Percentiles rank a stretch among this genome's conserved stretches.
Evolutionary conservation across 2,329 filamentous ascomycete genomes (phyloP).

Genomic region (Neophaeococcomyces aloes): DNA sequence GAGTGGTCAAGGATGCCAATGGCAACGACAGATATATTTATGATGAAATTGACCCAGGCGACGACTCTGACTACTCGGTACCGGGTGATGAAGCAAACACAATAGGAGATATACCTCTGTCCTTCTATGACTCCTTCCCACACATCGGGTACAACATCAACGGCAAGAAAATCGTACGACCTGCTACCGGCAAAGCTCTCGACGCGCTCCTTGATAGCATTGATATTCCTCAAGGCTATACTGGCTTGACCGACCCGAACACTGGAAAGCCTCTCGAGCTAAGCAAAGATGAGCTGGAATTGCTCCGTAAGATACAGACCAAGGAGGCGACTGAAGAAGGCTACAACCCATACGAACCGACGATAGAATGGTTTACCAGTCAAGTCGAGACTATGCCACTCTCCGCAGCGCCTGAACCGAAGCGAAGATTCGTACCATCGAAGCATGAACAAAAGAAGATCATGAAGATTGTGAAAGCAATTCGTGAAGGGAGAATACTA

Average conservation of each 20-base stretch:
- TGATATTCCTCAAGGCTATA: slow-evolving; percentile 94
- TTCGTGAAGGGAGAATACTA: slow-evolving; percentile 83
- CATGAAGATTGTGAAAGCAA: slow-evolving; percentile 94
- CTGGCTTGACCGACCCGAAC: slow-evolving; percentile 81
- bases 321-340: slow-evolving; percentile 79
- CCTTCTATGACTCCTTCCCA: slow-evolving; percentile 94
- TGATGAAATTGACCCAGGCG: slow-evolving; percentile 83
- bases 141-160: slow-evolving; percentile 99
- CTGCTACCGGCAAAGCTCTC: slow-evolving; percentile 83
- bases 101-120: slow-evolving; percentile 85
- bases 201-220: slow-evolving; percentile 94
- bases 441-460: slow-evolving; percentile 94
- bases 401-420: slow-evolving; percentile 88
- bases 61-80: slow-evolving; percentile 93
- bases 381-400: slow-evolving; percentile 88
- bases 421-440: slow-evolving; percentile 87
- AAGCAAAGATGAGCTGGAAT: slow-evolving; percentile 75
- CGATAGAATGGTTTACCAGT: slow-evolving; percentile 87
- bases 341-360: slow-evolving; percentile 89
- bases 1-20: slow-evolving; percentile 69
- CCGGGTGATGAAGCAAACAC: slow-evolving; percentile 71
- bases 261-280: slow-evolving; percentile 89
- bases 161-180: slow-evolving; percentile 93
- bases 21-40: slow-evolving; percentile 86
- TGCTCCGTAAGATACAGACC: slow-evolving; percentile 77